A percentile compares a stretch with the other conserved stretches of the same genome.
These are phyloP conservation scores for Tuber calosporum DNA, from an alignment of 495 filamentous ascomycete species.

Conservation along the genomic window DNA sequence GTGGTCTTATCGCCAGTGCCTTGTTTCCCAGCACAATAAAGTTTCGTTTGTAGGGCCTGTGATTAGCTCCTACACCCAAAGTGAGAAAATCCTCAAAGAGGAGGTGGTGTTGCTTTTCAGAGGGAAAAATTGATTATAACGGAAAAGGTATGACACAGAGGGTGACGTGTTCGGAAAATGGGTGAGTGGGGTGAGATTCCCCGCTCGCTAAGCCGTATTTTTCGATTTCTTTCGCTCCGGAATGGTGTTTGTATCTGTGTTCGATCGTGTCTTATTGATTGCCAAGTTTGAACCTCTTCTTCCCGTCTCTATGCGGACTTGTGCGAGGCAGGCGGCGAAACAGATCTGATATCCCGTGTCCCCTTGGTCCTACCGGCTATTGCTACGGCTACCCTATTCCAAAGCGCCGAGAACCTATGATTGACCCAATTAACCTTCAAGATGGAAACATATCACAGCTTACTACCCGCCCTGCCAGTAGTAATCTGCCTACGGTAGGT, in stretches of 20 bases:
- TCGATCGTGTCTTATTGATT: not conserved
- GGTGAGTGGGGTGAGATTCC: too few species aligned
- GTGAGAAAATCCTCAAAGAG: too few species aligned
- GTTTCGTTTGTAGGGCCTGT: too few species aligned
- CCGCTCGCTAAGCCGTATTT: too few species aligned
- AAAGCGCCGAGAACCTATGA: not conserved
- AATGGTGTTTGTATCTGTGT: not conserved
- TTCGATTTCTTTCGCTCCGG: too few species aligned
- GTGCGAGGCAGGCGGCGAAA: conserved; percentile 3
- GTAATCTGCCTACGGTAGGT: not conserved
- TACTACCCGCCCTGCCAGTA: not conserved
- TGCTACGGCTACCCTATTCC: not conserved
- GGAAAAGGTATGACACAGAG: too few species aligned
- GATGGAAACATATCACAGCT: not conserved
- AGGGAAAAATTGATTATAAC: too few species aligned
- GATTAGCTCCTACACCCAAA: too few species aligned
- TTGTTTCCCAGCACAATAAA: too few species aligned
- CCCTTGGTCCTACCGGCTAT: not conserved
- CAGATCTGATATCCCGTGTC: not conserved
- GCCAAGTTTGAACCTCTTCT: not conserved
- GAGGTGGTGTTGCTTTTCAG: too few species aligned
- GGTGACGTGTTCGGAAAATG: too few species aligned
- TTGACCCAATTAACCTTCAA: not conserved
- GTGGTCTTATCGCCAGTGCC: too few species aligned
- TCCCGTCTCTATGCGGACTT: not conserved